phyloP scores from a whole-genome alignment of 345 rosid genomes.

The Eucalyptus fibrosa region DNA sequence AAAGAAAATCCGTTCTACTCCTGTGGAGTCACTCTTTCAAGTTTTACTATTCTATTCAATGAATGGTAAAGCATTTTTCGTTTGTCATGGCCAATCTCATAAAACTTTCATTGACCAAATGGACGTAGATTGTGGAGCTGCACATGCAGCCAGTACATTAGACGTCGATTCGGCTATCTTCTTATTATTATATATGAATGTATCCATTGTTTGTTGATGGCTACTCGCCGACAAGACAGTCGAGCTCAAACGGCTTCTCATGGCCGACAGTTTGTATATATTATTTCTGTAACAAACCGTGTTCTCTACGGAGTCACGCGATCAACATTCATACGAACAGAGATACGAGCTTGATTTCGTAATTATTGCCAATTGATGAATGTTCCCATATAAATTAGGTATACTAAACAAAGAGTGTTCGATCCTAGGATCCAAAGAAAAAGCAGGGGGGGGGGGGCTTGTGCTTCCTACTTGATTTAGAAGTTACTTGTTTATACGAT shows the following conservation, averaged over 20 bases:
- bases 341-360: background rate
- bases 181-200: background rate
- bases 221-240: background rate
- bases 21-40: background rate
- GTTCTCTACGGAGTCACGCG: background rate
- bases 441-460: accelerated
- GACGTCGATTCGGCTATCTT: background rate
- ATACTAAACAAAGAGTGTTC: background rate
- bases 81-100: background rate
- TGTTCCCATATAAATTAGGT: background rate
- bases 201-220: background rate
- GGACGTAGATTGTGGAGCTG: background rate
- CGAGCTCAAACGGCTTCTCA: background rate
- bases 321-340: background rate
- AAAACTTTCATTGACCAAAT: background rate
- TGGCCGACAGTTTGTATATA: background rate
- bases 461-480: background rate
- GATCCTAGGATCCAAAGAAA: background rate
- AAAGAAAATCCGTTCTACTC: background rate
- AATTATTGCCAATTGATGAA: background rate
- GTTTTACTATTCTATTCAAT: background rate
- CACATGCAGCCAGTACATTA: slow-evolving; percentile 10
- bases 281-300: background rate
- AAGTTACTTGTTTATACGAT: background rate
- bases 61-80: background rate